These are phyloP conservation scores for Backusella circina DNA, from an alignment of 192 early-diverging fungal genomes.

Conservation along the genomic window DNA sequence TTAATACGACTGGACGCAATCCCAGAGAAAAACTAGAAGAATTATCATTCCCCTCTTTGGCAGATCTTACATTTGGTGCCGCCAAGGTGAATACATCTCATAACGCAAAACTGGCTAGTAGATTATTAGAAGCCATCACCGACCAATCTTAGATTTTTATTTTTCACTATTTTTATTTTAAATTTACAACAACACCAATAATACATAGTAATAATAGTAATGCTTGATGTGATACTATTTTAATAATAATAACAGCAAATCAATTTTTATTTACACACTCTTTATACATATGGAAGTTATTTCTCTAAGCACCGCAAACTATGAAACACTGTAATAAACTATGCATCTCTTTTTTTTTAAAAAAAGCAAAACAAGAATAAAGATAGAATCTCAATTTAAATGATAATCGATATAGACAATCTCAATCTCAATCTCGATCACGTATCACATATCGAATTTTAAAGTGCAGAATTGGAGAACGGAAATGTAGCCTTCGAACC, in stretches of 20 bases:
- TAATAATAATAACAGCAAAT: not conserved
- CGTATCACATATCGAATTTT: too few species aligned
- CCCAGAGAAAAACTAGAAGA: conserved; percentile 48
- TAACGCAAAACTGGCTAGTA: conserved; percentile 11
- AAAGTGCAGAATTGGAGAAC: too few species aligned
- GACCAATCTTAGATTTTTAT: conserved; percentile 1
- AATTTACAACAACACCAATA: not conserved
- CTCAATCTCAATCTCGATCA: not conserved
- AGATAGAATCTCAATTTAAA: not conserved
- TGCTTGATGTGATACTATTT: not conserved
- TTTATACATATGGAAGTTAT: not conserved
- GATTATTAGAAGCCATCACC: conserved; percentile 16
- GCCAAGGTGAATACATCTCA: conserved; percentile 4
- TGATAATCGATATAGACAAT: not conserved
- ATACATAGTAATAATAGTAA: not conserved
- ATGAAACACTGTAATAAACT: not conserved
- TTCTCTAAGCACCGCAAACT: not conserved
- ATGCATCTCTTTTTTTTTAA: not conserved
- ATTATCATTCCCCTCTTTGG: conserved; percentile 29
- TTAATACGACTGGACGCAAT: conserved; percentile 26
- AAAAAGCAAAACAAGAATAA: not conserved
- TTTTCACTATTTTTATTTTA: not conserved
- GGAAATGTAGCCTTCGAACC: too few species aligned
- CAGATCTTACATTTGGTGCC: conserved; percentile 22
- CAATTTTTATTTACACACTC: not conserved